Evolutionary conservation across 208 protist species (phyloP).

Genomic region (Trichomonas tenax): DNA sequence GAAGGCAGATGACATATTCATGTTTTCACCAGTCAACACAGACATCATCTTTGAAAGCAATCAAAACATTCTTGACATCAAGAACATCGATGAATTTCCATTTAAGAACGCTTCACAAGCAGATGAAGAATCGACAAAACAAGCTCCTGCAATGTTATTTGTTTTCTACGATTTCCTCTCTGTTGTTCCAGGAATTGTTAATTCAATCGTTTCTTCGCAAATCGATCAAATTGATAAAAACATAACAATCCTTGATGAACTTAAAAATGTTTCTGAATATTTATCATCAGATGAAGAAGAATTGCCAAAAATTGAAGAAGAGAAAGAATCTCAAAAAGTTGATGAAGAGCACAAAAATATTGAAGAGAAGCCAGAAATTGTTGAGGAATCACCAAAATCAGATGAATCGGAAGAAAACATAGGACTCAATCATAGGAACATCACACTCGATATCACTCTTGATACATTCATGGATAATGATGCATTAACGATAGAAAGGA

Average conservation of each 20-base stretch:
- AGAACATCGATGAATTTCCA: not conserved
- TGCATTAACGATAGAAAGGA: not conserved
- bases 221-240: not conserved
- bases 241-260: not conserved
- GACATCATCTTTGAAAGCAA: not conserved
- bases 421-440: not conserved
- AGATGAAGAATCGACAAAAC: not conserved
- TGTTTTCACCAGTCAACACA: not conserved
- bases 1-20: not conserved
- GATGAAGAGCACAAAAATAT: not conserved
- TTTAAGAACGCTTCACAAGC: not conserved
- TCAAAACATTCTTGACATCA: not conserved
- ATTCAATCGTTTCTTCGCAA: not conserved
- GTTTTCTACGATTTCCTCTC: no score
- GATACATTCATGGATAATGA: not conserved
- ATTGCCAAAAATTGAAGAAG: not conserved
- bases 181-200: not conserved
- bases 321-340: not conserved
- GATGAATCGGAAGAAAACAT: not conserved
- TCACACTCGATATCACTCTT: not conserved
- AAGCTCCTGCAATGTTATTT: not conserved
- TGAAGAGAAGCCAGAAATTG: not conserved
- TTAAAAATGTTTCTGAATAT: not conserved
- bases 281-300: not conserved
- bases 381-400: not conserved